These are phyloP conservation scores for Bimuria novae-zelandiae DNA, from an alignment of 2,329 filamentous ascomycete genomes.

Conservation along the genomic window DNA sequence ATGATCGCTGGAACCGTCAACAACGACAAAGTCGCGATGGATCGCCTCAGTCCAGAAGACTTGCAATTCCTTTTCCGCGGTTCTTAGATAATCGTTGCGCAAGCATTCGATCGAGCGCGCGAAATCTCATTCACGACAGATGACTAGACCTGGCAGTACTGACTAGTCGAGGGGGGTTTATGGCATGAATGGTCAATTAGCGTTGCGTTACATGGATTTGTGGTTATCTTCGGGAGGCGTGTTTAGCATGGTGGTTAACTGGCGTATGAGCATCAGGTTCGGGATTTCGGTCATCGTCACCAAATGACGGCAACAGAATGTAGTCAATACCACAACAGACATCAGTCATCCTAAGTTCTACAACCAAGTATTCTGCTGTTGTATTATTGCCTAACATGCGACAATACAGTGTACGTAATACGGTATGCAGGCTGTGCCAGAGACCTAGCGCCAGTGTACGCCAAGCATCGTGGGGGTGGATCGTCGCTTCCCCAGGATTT, in stretches of 20 bases:
- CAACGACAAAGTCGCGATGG: constrained; percentile 86
- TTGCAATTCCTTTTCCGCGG: constrained; percentile 97
- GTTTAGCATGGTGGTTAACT: neutral
- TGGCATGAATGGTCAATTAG: neutral
- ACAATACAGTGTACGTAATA: neutral
- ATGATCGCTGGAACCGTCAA: constrained; percentile 99
- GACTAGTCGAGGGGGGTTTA: neutral
- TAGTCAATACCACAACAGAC: too few relatives aligned
- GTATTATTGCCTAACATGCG: neutral
- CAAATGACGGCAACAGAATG: too few relatives aligned
- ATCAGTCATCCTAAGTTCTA: too few relatives aligned
- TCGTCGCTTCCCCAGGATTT: constrained; percentile 10
- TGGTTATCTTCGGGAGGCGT: neutral
- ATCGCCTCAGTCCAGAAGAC: constrained; percentile 86
- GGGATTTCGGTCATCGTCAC: too few relatives aligned
- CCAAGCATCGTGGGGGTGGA: constrained; percentile 13
- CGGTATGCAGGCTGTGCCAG: too few relatives aligned
- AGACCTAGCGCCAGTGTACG: neutral
- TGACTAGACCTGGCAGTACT: neutral
- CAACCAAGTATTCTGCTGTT: too few relatives aligned
- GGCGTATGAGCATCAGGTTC: neutral
- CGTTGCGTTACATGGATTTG: neutral
- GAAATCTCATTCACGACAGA: neutral
- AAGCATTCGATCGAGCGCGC: too few relatives aligned
- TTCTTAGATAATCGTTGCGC: constrained; percentile 44